These are phyloP conservation scores for Thelonectria rubi DNA, from an alignment of 2,329 filamentous ascomycete species.

Conservation along the genomic window DNA sequence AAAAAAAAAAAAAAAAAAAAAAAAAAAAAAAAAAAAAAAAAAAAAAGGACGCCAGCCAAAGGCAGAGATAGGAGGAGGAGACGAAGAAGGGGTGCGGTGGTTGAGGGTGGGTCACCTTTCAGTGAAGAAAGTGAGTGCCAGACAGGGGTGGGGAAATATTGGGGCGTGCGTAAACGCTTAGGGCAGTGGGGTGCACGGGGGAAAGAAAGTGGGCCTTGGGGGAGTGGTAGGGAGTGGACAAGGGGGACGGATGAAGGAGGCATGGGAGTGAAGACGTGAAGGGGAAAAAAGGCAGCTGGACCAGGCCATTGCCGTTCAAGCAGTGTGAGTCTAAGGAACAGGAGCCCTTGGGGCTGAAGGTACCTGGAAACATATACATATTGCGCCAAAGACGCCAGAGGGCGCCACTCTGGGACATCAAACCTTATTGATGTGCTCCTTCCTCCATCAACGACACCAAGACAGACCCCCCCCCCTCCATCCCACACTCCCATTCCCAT, in stretches of 20 bases:
- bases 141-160: constrained; percentile 25
- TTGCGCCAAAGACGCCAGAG: constrained; percentile 37
- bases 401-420: constrained; percentile 35
- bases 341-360: constrained; percentile 15
- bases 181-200: background rate
- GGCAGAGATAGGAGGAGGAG: background rate
- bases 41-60: no score
- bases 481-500: constrained; percentile 14
- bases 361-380: constrained; percentile 40
- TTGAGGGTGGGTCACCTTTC: no score
- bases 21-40: constrained; percentile 24
- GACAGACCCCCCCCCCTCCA: background rate
- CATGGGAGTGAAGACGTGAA: background rate
- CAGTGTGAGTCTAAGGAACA: constrained; percentile 16
- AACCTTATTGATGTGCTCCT: constrained; percentile 41
- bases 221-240: background rate
- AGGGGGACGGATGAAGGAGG: background rate
- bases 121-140: background rate
- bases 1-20: constrained; percentile 11
- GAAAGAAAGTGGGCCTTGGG: background rate
- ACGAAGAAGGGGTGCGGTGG: background rate
- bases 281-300: constrained; percentile 11
- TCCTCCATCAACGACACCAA: constrained; percentile 27
- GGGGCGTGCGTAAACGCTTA: background rate
- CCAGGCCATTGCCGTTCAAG: constrained; percentile 7